Evolutionary conservation across 768 basidiomycete species (phyloP), one percentile per base, ranked within the genome.

Genomic region (Collybia nuda): DNA sequence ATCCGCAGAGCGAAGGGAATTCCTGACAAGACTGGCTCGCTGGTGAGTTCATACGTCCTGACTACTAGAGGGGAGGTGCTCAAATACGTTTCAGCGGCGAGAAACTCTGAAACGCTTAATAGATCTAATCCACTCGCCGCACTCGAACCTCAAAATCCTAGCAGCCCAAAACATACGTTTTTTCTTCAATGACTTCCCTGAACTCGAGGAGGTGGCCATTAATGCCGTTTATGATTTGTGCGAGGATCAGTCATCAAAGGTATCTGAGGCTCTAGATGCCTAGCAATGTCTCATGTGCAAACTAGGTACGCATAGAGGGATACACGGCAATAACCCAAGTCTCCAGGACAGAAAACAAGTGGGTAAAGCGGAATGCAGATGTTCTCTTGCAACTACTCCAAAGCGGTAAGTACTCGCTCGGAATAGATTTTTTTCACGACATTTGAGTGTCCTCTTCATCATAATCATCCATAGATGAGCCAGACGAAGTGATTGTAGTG

Each of bases 141-240:
- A 79, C 42, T 50, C 78, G 0, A 57, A 65, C 14, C 64, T 82
- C 51, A 86, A 85, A 57, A 76, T 74, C 21, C 68, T 84, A 26
- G 84, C 82, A 0, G 86, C 85, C 0, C 66, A 67, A 26, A 76
- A 82, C 45, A 78, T 89, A 49, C 77, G 72, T 28, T 55, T 66
- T 43, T 84, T 84, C 62, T 81, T 88, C 69, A 78, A 69, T 55
- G 81, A 85, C 64, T 85, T 86, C 56, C 80, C 82, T 0, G 87
- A 86, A 40, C 68, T 85, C n/a, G 84, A 87, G 62, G 88, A 89
- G 56, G 79, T 79, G 18, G 84, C 84, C 5, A 86, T 89, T 59
- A 84, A 89, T 57, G 83, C 84, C n/a, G 77, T 89, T 11, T 89
- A 88, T 58, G 87, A 89, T 67, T 68, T 89, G 0, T 89, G 87